Evolutionary conservation across 352 stramenopile genomes (phyloP).

Genomic region (Thalassiosira livingstoniorum): DNA sequence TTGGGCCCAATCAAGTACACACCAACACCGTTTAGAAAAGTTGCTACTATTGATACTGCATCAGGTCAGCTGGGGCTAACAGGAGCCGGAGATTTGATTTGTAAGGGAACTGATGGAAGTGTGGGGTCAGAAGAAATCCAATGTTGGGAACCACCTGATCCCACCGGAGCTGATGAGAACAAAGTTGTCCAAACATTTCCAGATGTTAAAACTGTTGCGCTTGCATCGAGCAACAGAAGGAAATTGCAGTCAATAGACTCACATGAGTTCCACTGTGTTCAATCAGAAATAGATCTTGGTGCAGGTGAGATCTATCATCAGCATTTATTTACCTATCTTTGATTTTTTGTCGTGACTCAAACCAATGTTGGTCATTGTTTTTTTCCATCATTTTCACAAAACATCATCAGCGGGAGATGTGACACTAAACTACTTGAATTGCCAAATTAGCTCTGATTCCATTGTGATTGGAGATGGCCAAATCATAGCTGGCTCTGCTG

Average conservation of each 20-base stretch:
- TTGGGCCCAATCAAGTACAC: slow-evolving; percentile 9
- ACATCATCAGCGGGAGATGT: not conserved
- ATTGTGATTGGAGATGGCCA: slow-evolving; percentile 10
- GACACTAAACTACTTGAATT: slow-evolving; percentile 2
- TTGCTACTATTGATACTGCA: not conserved
- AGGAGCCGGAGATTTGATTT: not conserved
- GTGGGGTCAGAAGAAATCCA: slow-evolving; percentile 23
- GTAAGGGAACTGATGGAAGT: not conserved
- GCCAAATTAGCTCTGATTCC: slow-evolving; percentile 13
- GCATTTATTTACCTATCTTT: no score
- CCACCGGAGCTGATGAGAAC: not conserved
- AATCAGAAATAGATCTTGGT: slow-evolving; percentile 2
- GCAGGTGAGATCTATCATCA: no score
- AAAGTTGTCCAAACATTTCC: not conserved
- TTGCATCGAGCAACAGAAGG: not conserved
- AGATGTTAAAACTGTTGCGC: not conserved
- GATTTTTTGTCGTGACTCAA: no score
- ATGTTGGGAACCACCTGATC: slow-evolving; percentile 20
- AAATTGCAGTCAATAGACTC: not conserved
- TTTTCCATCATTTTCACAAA: not conserved
- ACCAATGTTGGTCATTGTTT: not conserved
- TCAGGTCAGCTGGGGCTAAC: not conserved
- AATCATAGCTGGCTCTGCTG: slow-evolving; percentile 8
- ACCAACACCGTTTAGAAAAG: slow-evolving; percentile 3
- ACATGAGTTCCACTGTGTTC: slow-evolving; percentile 11